Base-by-base conservation (phyloP, 192 early-diverging fungal genomes). In the Oehlia diaphana region DNA sequence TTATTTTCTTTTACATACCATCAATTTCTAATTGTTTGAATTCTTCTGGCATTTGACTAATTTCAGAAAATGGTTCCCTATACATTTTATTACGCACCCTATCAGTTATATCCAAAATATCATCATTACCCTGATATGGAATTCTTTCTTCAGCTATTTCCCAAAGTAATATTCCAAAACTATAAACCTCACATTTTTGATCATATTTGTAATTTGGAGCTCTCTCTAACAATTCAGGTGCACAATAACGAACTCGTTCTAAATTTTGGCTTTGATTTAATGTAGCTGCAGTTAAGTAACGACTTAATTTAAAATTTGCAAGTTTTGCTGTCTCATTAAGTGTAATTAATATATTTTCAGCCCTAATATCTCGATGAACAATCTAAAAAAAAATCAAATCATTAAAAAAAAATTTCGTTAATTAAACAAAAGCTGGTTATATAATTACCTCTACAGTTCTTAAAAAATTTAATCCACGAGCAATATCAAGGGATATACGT, bases 391-490 rank as follows among this genome's bases (percentile, higher is more conserved):
- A 2, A 47, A 39, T 39, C 10, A 47, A 9, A 42, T 42, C 26
- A 47, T 47, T 47, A 12, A 47, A 12, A 10, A n/a, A 12, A 47
- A 47, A 47, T 12, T 47, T 47, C 8, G 44, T 12, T 12, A 47
- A 12, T 9, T 47, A 26, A 26, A 26, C 26, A 47, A 47, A 39
- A 7, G 7, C 37, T 7, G 2, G 37, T 39, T 39, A 39, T 12
- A 47, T 47, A 47, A 47, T 47, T 47, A 39, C 44, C 44, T 47
- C 44, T 47, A 47, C 44, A 2, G 44, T 47, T 31, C 68, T 65
- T 23, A 78, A 69, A 35, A 68, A 78, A 39, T n/a, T 31, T 28
- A 78, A 12, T 31, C 65, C 76, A 68, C 76, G 76, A 49, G 65
- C 67, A 78, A 78, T 67, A 23, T 68, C 76, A n/a, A 50, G 6